Percentiles rank a stretch among this genome's conserved stretches.
These are phyloP conservation scores for Lanzia echinophila DNA, from an alignment of 2,329 filamentous ascomycete species.

Conservation along the genomic window DNA sequence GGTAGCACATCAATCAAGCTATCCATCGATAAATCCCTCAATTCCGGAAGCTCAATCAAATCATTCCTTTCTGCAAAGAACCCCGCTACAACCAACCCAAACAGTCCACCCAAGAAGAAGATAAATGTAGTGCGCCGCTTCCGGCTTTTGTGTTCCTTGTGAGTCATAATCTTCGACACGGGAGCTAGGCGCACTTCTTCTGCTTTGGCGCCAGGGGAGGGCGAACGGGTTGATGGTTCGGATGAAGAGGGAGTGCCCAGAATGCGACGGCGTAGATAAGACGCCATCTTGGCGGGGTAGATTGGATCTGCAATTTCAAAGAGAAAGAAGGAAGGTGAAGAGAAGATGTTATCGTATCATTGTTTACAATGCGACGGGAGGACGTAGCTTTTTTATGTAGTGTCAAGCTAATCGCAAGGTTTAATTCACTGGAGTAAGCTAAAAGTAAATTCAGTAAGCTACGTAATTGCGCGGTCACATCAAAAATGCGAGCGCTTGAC, in stretches of 20 bases:
- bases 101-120: conserved; percentile 82
- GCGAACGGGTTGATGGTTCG: conserved; percentile 10
- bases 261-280: neutral
- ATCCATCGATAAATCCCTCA: conserved; percentile 73
- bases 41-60: conserved; percentile 70
- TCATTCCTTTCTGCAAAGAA: conserved; percentile 89
- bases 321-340: neutral
- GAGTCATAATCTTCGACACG: conserved; percentile 37
- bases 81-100: conserved; percentile 79
- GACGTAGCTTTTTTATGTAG: neutral
- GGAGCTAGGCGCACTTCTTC: conserved; percentile 46
- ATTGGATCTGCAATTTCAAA: neutral
- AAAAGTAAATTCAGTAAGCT: too few relatives aligned
- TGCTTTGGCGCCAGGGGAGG: conserved; percentile 23
- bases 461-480: too few relatives aligned
- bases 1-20: conserved; percentile 82
- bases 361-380: neutral
- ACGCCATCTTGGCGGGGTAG: neutral
- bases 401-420: neutral
- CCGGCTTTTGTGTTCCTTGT: conserved; percentile 21
- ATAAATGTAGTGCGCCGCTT: conserved; percentile 70
- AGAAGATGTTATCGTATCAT: neutral
- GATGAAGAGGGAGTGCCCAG: conserved; percentile 9
- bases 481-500: too few relatives aligned
- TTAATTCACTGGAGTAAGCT: too few relatives aligned